Evolutionary conservation across 106 monocot species (phyloP), one percentile per base, ranked within the genome.

Genomic region (Allium cepa): DNA sequence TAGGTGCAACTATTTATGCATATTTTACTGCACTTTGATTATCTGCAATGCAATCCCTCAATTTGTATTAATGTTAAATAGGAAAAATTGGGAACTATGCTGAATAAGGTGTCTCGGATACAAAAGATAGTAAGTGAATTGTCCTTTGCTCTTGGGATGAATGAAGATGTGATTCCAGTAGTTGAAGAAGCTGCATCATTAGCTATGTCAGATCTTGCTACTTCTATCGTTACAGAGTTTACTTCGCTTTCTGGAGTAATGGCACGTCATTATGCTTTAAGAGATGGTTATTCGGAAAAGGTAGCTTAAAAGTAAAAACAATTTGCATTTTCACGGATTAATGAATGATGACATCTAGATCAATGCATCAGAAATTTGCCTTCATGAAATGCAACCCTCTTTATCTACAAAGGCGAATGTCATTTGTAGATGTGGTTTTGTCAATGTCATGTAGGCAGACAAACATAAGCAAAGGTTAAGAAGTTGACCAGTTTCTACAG

Each of bases 201-300:
- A 50, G 86, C 88, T n/a, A 92, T 92, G 91, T 96, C 96, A 59
- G 96, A 96, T 92, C 88, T 96, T 86, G 88, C 88, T 36, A 88
- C 88, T 69, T 88, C 77, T 59, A 69, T 96, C 66, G 96, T 96
- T 72, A 88, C 82, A 53, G 96, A 96, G 57, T 96, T 96, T 69
- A 96, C 96, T 57, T 81, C 88, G 9, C 86, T 96, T 61, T 82
- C 96, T 80, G 96, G 96, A 69, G 73, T 92, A 73, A 96, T 96
- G 92, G 96, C 86, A 36, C 88, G 91, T 11, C 92, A 96, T 74
- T 96, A 96, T 81, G 96, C 96, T 82, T 61, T 86, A 64, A 81
- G 72, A 58, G 83, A 84, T 78, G 96, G 96, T 53, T 87, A 81
- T 62, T 52, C 92, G 50, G 77, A 88, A 66, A 66, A 82, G 84